Evolutionary conservation across 441 rosid genomes (phyloP), one percentile per base, ranked within the genome.

Genomic region (Viola pubescens): DNA sequence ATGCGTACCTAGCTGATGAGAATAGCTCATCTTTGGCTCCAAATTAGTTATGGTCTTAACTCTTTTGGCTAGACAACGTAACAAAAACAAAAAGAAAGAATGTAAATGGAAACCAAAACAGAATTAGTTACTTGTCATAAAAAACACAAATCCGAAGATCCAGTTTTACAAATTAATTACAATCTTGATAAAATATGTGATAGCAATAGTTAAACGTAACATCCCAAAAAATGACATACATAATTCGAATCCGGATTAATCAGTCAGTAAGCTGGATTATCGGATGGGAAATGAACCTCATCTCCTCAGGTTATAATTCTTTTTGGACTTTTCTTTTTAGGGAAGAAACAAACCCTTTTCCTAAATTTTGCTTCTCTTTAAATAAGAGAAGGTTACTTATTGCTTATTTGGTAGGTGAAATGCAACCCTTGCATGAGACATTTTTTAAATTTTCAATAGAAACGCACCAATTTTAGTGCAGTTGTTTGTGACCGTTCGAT

Each of bases 371-470:
- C 37, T 49, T 67, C 52, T 51, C 4, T 49, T 66, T 52, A 61
- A 71, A 48, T 58, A 40, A 14, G 34, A 26, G 34, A 26, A 26
- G 34, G 14, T 62, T 48, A 38, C 7, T 49, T 58, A 52, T 61
- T 48, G 52, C 71, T 61, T 55, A 59, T 63, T 76, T 74, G 90
- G 86, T 83, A 89, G 97, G 88, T 87, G 74, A 82, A 70, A 45
- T 76, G 87, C 88, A 80, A 72, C 55, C 81, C 67, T 78, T 84
- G 91, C 95, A 81, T 81, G 95, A 80, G 16, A 34, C n/a, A 7
- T 37, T n/a, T 38, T 51, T 2, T 4, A 14, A 14, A 0, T 4
- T 11, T 13, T 3, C n/a, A 13, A n/a, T 12, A 6, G 8, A 48
- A 3, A 45, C 7, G 7, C n/a, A 5, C 12, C 12, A 26, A 9